A percentile compares a stretch with the other conserved stretches of the same genome.
These are phyloP conservation scores for Globomyces sp. DNA, from an alignment of 371 early-diverging fungal species.

Conservation along the genomic window DNA sequence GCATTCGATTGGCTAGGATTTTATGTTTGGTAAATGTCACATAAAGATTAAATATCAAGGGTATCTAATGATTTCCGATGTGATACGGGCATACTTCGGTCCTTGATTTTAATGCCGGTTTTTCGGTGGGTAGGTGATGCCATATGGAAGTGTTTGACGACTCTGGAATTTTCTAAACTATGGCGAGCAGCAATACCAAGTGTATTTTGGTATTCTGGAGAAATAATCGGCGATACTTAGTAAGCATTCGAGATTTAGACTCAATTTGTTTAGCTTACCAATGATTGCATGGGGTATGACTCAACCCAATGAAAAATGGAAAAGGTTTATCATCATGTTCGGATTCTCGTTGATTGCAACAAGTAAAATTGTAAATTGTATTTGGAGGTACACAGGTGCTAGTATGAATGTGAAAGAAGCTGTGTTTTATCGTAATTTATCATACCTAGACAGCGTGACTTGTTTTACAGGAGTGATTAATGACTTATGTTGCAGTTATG, in stretches of 20 bases:
- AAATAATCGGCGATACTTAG: not conserved
- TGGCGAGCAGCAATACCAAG: not conserved
- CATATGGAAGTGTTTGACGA: not conserved
- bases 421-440: not conserved
- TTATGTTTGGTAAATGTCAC: not conserved
- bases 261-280: too few relatives aligned
- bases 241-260: not conserved
- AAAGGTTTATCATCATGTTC: not conserved
- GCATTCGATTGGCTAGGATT: constrained; percentile 8
- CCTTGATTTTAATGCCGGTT: not conserved
- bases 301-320: not conserved
- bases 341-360: not conserved
- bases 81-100: not conserved
- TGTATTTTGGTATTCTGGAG: constrained; percentile 6
- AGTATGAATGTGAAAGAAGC: not conserved
- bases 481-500: not conserved
- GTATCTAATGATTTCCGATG: not conserved
- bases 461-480: constrained; percentile 1
- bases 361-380: not conserved
- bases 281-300: not conserved
- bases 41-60: too few relatives aligned
- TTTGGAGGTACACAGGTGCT: not conserved
- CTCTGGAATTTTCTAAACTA: not conserved
- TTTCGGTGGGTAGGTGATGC: constrained; percentile 1
- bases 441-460: not conserved